A percentile compares a stretch with the other conserved stretches of the same genome.
phyloP scores from a whole-genome alignment of 148 eudicot species.

The Fallopia convolvulus region DNA sequence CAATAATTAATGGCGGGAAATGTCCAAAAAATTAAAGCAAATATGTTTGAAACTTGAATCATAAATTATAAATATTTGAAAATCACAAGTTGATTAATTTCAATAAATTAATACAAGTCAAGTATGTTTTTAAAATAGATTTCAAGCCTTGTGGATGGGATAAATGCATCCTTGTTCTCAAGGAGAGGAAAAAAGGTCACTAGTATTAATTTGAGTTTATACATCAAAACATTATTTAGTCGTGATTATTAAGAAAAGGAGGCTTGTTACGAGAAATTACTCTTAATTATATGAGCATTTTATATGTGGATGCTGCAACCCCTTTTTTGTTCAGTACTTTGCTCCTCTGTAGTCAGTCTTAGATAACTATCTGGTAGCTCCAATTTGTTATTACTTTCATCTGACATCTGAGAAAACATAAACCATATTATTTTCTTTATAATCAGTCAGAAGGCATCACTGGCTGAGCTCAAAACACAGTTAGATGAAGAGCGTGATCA shows the following conservation, averaged over 20 bases:
- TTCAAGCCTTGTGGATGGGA: background rate
- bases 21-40: background rate
- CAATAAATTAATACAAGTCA: background rate
- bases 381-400: background rate
- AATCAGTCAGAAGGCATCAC: constrained; percentile 72
- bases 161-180: background rate
- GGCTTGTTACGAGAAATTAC: background rate
- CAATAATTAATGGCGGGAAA: background rate
- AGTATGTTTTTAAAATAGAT: background rate
- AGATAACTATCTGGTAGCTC: background rate
- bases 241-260: background rate
- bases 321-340: background rate
- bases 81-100: background rate
- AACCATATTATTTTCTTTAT: background rate
- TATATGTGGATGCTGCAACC: background rate
- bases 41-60: background rate
- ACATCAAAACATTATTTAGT: background rate
- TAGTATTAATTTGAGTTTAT: background rate
- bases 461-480: constrained; percentile 57
- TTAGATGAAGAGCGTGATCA: constrained; percentile 89
- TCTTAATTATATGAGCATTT: background rate
- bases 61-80: background rate
- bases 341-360: background rate
- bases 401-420: constrained; percentile 12
- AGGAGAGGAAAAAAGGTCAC: background rate